phyloP scores from a whole-genome alignment of 2,329 filamentous ascomycete genomes.

The Pseudomassariella vexata region DNA sequence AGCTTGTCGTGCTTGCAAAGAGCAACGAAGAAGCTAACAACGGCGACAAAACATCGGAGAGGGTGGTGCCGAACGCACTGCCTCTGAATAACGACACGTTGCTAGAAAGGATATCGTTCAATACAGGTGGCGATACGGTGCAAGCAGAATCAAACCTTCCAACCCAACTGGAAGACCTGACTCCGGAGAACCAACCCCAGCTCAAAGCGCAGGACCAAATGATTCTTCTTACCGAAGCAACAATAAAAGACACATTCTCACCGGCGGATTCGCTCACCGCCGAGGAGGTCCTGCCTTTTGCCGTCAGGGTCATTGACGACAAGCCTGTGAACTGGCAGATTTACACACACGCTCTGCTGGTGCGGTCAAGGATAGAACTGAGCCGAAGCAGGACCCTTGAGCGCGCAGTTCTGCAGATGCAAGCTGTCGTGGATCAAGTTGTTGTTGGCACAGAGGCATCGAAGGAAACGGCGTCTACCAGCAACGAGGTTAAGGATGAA shows the following conservation, averaged over 20 bases:
- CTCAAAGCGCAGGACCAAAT: constrained; percentile 82
- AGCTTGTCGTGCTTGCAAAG: constrained; percentile 84
- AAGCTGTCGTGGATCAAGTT: constrained; percentile 92
- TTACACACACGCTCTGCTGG: constrained; percentile 87
- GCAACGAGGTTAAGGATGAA: constrained; percentile 15
- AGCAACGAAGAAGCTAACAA: constrained; percentile 44
- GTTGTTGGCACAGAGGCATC: constrained; percentile 64
- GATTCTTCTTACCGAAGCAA: constrained; percentile 80
- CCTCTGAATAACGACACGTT: constrained; percentile 89
- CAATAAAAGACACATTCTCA: constrained; percentile 81
- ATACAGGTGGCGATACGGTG: constrained; percentile 39
- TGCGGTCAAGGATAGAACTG: constrained; percentile 84
- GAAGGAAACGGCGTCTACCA: constrained; percentile 13
- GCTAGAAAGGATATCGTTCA: constrained; percentile 80
- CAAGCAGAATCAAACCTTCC: constrained; percentile 44
- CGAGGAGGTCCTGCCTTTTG: constrained; percentile 92
- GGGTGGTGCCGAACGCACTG: constrained; percentile 57
- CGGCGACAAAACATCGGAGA: constrained; percentile 2
- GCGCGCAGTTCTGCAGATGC: constrained; percentile 82
- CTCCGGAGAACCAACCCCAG: constrained; percentile 76
- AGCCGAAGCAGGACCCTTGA: constrained; percentile 85
- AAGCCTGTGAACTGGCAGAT: constrained; percentile 97
- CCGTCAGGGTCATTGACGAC: constrained; percentile 78
- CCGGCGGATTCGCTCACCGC: constrained; percentile 79
- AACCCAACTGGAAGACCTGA: constrained; percentile 53